Base-by-base conservation (phyloP, 331 rosid species). In the Cydonia oblonga region DNA sequence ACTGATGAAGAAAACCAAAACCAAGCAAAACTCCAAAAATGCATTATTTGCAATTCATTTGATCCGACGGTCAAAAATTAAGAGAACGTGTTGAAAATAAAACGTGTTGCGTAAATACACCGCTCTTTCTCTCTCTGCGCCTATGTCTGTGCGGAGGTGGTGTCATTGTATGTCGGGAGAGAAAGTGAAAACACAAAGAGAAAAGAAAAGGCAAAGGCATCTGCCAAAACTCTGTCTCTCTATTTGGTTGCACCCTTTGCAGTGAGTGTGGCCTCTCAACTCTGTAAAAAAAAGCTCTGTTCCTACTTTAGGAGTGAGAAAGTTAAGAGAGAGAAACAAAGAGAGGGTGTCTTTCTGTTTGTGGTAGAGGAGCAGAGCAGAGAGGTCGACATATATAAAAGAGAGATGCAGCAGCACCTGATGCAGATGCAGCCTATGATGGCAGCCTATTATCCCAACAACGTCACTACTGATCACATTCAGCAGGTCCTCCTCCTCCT, bases 361-460 rank as follows among this genome's bases (percentile, higher is more conserved):
- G 53, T 20, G 46, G 60, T 49, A 58, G 66, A 26, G 25, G 25
- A 33, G 26, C 23, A 32, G 49, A 10, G 18, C 49, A 64, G 19
- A 68, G 70, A 66, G 7, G 64, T 33, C 9, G 42, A 69, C 32
- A 73, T 22, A 53, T 64, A 71, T 57, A 32, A 67, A 79, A 28
- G 79, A 64, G 66, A 84, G 86, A 90, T 90, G 96, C 99, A 93
- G 81, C 98, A 93, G 97, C 96, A 95, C 99, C 96, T 95, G 99
- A 88, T 90, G 96, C 99, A 91, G 99, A 95, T 89, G 96, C 99
- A 91, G 93, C 97, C 99, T 87, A 91, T 90, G 97, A 95, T 91
- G 99, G 96, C 98, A 86, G 85, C 96, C 75, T 95, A 95, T 77
- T 90, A 95, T 72, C 96, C 99, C 64, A 91, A 84, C 90, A 95